These are phyloP conservation scores for Saksenaea vasiformis DNA, from an alignment of 371 early-diverging fungal genomes.

Conservation along the genomic window DNA sequence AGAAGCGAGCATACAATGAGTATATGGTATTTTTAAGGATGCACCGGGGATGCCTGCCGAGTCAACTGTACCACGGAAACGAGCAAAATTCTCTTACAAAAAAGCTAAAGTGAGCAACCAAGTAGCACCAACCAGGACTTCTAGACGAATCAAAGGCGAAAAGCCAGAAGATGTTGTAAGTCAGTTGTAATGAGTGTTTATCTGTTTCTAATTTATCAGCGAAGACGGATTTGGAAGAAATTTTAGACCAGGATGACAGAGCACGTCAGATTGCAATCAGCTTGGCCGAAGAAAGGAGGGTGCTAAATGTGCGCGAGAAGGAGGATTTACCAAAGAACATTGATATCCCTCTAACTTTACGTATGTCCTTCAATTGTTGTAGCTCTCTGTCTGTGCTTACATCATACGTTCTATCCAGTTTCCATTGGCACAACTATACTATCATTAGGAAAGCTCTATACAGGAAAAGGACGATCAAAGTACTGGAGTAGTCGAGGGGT, in stretches of 20 bases:
- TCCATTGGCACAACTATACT: slow-evolving; percentile 52
- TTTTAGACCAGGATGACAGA: slow-evolving; percentile 42
- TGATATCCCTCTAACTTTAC: slow-evolving; percentile 34
- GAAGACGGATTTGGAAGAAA: slow-evolving; percentile 33
- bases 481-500: slow-evolving; percentile 52
- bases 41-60: not conserved
- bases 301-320: not conserved
- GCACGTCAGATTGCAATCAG: slow-evolving; percentile 18
- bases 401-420: slow-evolving; percentile 1
- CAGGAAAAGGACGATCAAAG: slow-evolving; percentile 35
- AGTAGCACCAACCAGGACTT: slow-evolving; percentile 20
- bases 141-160: slow-evolving; percentile 43
- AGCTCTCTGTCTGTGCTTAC: not conserved
- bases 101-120: slow-evolving; percentile 1
- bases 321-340: slow-evolving; percentile 19
- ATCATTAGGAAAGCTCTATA: slow-evolving; percentile 35
- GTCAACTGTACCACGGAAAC: slow-evolving; percentile 14
- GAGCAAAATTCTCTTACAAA: slow-evolving; percentile 8
- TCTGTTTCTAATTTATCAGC: not conserved
- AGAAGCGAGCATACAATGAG: not conserved
- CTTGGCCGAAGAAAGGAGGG: not conserved
- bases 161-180: slow-evolving; percentile 43
- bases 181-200: not conserved
- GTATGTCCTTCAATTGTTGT: slow-evolving; percentile 13
- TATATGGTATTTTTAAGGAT: not conserved